Conservation (phyloP, 257 asterid genomes). For the Solanum virginianum region DNA sequence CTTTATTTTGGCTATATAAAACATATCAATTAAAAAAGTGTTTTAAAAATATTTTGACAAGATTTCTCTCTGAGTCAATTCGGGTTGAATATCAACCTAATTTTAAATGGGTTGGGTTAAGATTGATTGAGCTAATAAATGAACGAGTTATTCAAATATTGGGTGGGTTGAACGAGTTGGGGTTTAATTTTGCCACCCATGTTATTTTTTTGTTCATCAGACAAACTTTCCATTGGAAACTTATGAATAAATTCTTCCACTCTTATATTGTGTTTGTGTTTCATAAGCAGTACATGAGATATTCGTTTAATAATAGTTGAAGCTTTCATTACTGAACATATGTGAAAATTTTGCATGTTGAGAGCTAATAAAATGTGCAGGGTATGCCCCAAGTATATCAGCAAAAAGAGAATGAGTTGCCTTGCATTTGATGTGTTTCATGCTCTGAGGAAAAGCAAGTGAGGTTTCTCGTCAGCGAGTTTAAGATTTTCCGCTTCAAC, state of each 20-base stretch:
- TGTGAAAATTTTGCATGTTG: not conserved
- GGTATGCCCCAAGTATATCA: not conserved
- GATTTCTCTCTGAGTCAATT: no score
- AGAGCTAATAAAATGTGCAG: not conserved
- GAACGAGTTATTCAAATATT: no score
- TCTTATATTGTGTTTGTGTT: not conserved
- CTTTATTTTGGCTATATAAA: no score
- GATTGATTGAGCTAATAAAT: no score
- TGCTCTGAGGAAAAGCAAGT: slow-evolving; percentile 23
- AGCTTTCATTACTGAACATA: not conserved
- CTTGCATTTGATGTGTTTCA: not conserved
- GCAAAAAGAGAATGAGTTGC: not conserved
- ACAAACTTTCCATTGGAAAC: not conserved
- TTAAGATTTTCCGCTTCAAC: slow-evolving; percentile 28
- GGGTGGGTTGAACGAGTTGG: no score
- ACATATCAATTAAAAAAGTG: no score
- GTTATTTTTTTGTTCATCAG: not conserved
- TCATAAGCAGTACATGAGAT: not conserved
- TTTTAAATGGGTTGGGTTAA: no score
- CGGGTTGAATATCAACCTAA: no score
- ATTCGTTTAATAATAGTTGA: not conserved
- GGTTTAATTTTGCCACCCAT: no score
- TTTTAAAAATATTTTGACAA: no score
- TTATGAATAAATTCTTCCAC: not conserved
- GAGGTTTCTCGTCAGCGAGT: slow-evolving; percentile 14